Percentiles rank a stretch among this genome's conserved stretches.
Evolutionary conservation across 2,329 filamentous ascomycete genomes (phyloP).

Genomic region (Diaporthe australafricana): DNA sequence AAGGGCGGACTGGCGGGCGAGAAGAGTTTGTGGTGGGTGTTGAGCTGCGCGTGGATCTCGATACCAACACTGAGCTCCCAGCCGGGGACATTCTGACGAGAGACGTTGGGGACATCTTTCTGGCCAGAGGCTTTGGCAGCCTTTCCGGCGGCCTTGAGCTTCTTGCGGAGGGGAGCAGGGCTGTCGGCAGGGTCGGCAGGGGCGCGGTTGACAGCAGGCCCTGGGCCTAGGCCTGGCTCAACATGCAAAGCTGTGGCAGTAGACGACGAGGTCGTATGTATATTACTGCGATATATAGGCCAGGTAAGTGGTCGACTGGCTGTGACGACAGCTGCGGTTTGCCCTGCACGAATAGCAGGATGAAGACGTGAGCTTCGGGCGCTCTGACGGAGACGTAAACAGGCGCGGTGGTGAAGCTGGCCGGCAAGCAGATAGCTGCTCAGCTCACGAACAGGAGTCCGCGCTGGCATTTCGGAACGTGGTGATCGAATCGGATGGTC

Average conservation of each 20-base stretch:
- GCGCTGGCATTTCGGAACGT: constrained; percentile 55
- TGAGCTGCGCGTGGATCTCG: constrained; percentile 96
- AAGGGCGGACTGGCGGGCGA: constrained; percentile 67
- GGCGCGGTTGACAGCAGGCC: neutral
- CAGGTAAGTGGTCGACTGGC: constrained; percentile 12
- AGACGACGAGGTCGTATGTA: neutral
- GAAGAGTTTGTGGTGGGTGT: constrained; percentile 90
- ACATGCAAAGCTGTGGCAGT: neutral
- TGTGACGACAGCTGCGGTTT: neutral
- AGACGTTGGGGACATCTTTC: constrained; percentile 58
- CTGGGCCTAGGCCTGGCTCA: neutral
- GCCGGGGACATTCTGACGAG: constrained; percentile 66
- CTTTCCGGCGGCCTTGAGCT: constrained; percentile 76
- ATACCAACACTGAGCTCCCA: constrained; percentile 98
- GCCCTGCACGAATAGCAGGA: neutral
- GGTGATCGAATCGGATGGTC: too few species aligned
- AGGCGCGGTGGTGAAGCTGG: constrained; percentile 55
- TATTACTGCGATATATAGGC: neutral
- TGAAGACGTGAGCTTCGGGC: constrained; percentile 10
- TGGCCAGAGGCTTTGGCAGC: constrained; percentile 57
- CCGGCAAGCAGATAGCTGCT: constrained; percentile 63
- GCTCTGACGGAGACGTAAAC: constrained; percentile 45
- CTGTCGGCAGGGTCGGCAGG: constrained; percentile 31
- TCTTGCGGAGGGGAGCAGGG: constrained; percentile 72
- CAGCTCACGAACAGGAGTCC: constrained; percentile 56